phyloP scores from a whole-genome alignment of 2,329 filamentous ascomycete species.

The Aaosphaeria pasadenensis region DNA sequence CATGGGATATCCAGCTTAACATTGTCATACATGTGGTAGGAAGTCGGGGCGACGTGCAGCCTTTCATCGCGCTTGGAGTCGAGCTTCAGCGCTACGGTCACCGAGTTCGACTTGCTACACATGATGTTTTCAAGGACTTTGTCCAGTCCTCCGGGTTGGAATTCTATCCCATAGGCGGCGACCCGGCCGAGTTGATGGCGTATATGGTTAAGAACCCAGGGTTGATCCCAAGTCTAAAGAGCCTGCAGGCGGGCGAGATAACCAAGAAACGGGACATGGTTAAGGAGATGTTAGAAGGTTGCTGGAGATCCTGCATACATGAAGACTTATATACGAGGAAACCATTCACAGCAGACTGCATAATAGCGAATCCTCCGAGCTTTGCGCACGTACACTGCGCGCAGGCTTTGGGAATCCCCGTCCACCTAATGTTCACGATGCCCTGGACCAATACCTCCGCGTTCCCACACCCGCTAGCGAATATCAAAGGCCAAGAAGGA shows the following conservation, averaged over 20 bases:
- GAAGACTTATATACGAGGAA: slow-evolving; percentile 28
- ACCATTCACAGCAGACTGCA: slow-evolving; percentile 77
- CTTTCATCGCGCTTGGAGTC: slow-evolving; percentile 31
- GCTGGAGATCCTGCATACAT: slow-evolving; percentile 35
- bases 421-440: slow-evolving; percentile 83
- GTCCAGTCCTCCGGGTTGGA: slow-evolving; percentile 27
- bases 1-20: slow-evolving; percentile 29
- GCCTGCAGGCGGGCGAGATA: slow-evolving; percentile 29
- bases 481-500: slow-evolving; percentile 37
- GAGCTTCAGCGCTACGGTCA: slow-evolving; percentile 16
- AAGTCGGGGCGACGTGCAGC: slow-evolving; percentile 55
- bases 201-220: slow-evolving; percentile 52
- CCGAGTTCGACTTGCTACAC: slow-evolving; percentile 27
- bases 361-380: slow-evolving; percentile 71
- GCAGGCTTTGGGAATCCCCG: slow-evolving; percentile 67
- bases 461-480: slow-evolving; percentile 52
- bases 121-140: slow-evolving; percentile 15
- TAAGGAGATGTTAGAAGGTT: slow-evolving; percentile 27
- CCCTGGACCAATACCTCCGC: slow-evolving; percentile 46
- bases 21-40: slow-evolving; percentile 57
- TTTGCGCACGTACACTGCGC: slow-evolving; percentile 72
- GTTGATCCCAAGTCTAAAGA: slow-evolving; percentile 28
- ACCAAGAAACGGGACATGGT: slow-evolving; percentile 30
- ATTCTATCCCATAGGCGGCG: slow-evolving; percentile 33
- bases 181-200: slow-evolving; percentile 46